These are phyloP conservation scores for Neoscytalidium dimidiatum DNA, from an alignment of 2,329 filamentous ascomycete genomes.

Conservation along the genomic window DNA sequence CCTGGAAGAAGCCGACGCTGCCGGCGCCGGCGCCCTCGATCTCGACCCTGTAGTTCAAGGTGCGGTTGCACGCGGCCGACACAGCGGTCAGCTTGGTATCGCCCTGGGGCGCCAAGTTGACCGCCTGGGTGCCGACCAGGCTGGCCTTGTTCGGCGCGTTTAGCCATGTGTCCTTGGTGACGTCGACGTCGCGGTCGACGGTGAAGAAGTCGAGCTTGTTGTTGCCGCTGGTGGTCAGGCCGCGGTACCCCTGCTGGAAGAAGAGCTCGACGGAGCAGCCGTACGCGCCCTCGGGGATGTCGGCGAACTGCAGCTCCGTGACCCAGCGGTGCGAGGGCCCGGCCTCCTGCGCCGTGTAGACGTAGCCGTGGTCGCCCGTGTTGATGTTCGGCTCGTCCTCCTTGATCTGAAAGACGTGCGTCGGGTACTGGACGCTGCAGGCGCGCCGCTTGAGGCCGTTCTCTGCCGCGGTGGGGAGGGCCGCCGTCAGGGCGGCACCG, in stretches of 20 bases:
- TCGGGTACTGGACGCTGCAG: slow-evolving; percentile 26
- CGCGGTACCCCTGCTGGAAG: slow-evolving; percentile 26
- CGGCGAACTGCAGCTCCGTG: slow-evolving; percentile 24
- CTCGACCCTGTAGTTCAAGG: background rate
- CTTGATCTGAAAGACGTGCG: slow-evolving; percentile 26
- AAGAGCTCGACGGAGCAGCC: slow-evolving; percentile 32
- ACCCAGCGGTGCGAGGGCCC: slow-evolving; percentile 21
- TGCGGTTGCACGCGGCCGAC: background rate
- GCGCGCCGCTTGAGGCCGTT: slow-evolving; percentile 23
- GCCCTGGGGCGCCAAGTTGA: background rate
- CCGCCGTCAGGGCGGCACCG: slow-evolving; percentile 21
- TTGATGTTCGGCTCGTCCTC: slow-evolving; percentile 26
- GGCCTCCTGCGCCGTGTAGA: slow-evolving; percentile 6
- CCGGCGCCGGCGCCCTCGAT: background rate
- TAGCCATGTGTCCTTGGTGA: background rate
- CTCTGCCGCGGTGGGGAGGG: slow-evolving; percentile 21
- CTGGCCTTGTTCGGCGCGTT: background rate
- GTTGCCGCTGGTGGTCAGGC: slow-evolving; percentile 23
- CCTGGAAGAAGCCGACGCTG: background rate
- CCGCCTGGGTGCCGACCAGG: background rate
- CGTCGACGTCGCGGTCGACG: background rate
- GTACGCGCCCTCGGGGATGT: slow-evolving; percentile 27
- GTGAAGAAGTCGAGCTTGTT: slow-evolving; percentile 26
- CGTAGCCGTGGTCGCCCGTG: slow-evolving; percentile 20
- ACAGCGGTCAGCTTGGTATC: background rate